Base-by-base conservation (phyloP, 2,329 filamentous ascomycete species). In the Claviceps sp. region DNA sequence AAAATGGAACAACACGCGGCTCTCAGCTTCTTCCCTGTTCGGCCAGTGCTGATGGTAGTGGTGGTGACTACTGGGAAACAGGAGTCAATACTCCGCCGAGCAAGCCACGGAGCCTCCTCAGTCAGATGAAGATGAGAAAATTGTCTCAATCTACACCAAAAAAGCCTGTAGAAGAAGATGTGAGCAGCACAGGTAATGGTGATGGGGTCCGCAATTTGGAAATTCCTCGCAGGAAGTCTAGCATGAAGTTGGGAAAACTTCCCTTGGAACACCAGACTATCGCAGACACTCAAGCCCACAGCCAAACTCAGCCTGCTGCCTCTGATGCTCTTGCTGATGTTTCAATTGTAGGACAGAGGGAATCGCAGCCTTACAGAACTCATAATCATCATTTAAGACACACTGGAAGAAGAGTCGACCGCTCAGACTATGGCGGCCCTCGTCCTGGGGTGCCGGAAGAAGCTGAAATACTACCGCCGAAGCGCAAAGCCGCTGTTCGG, bases 401-500 rank as follows among this genome's bases (percentile, higher is more conserved):
- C 38, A 41, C 50, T 6, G 44, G 43, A 11, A 45, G 42, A 46
- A 46, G 38, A 44, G 26, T 22, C 34, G 13, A 39, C 13, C 39
- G n/a, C 5, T 30, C 41, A 22, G 22, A 51, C 14, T 50, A 50
- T 16, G 22, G 24, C 26, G 26, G 8, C n/a, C 43, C 50, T 30
- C 38, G 19, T 17, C 5, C 13, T 45, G 13, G 37, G 19, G 44
- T 43, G 8, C 60, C 58, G 5, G 58, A 62, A 14, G 59, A 61
- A 30, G 34, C 37, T 39, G 56, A 50, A 19, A 4, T 11, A 14
- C 55, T 62, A 16, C 60, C 63, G 4, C 61, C 63, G 4, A 57
- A 64, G 4, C 57, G 56, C 24, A 58, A 64, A 22, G 44, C 56
- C 46, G 54, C 60, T 30, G 56, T 60, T 24, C 61, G 61, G 41